These are phyloP conservation scores for Priceomyces carsonii DNA, from an alignment of 805 yeast species.

Conservation along the genomic window DNA sequence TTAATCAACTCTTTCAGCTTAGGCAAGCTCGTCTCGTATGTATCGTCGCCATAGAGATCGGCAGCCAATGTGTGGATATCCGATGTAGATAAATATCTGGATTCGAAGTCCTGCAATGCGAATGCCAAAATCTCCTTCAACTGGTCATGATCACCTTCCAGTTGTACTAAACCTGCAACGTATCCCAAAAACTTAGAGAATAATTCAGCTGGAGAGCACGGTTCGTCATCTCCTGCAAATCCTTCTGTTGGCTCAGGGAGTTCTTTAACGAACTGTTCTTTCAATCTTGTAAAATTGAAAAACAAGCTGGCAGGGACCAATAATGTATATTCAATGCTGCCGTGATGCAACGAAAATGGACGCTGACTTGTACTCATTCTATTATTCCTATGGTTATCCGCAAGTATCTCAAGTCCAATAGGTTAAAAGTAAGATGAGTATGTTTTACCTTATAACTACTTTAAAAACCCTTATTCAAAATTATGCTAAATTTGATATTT, in stretches of 20 bases:
- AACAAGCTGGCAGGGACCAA: conserved; percentile 82
- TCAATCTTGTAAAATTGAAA: conserved; percentile 81
- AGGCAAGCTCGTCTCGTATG: conserved; percentile 61
- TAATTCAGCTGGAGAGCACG: conserved; percentile 81
- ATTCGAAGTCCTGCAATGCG: conserved; percentile 80
- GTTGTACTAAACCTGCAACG: conserved; percentile 48
- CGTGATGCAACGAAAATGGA: conserved; percentile 83
- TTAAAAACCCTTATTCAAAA: too few species aligned
- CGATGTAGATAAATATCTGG: conserved; percentile 57
- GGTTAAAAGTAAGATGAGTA: too few species aligned
- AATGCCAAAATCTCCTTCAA: conserved; percentile 69
- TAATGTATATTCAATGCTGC: conserved; percentile 83
- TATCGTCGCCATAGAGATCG: conserved; percentile 51
- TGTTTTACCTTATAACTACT: too few species aligned
- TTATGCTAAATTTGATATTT: not conserved
- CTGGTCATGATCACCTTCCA: conserved; percentile 39
- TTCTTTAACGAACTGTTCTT: conserved; percentile 77
- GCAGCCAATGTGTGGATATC: conserved; percentile 93
- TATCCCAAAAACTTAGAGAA: conserved; percentile 82
- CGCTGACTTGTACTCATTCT: conserved; percentile 42
- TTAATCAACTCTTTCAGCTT: conserved; percentile 77
- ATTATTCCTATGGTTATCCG: too few species aligned
- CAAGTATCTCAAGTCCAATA: too few species aligned
- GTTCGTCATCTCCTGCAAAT: conserved; percentile 84
- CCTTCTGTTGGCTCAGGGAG: conserved; percentile 84